A percentile compares a stretch with the other conserved stretches of the same genome.
These are phyloP conservation scores for Aureobasidium sp. DNA, from an alignment of 2,329 filamentous ascomycete genomes.

Conservation along the genomic window DNA sequence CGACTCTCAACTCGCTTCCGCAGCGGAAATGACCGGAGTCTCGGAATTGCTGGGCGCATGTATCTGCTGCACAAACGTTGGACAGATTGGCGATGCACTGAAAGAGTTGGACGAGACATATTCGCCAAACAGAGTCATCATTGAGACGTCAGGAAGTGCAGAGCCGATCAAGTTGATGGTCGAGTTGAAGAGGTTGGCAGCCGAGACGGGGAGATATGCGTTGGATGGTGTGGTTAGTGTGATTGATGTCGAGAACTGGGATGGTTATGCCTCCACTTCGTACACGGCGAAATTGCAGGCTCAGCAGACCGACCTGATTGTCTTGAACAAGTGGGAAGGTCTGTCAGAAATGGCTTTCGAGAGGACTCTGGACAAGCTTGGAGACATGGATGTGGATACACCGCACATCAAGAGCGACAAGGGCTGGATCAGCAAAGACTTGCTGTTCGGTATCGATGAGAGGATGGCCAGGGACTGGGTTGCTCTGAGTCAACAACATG, in stretches of 20 bases:
- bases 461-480: slow-evolving; percentile 53
- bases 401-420: slow-evolving; percentile 73
- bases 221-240: slow-evolving; percentile 85
- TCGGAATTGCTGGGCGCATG: slow-evolving; percentile 92
- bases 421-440: slow-evolving; percentile 66
- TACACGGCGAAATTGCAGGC: slow-evolving; percentile 86
- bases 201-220: slow-evolving; percentile 60
- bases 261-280: slow-evolving; percentile 82
- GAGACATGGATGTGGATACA: slow-evolving; percentile 70
- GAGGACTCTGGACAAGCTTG: slow-evolving; percentile 66
- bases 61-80: slow-evolving; percentile 98
- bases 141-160: slow-evolving; percentile 85
- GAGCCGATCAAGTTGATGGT: slow-evolving; percentile 78
- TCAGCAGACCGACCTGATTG: slow-evolving; percentile 78
- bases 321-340: slow-evolving; percentile 88
- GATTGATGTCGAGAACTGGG: slow-evolving; percentile 92
- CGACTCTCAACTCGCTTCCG: slow-evolving; percentile 82
- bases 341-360: slow-evolving; percentile 68
- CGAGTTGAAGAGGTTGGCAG: slow-evolving; percentile 72
- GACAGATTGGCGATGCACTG: slow-evolving; percentile 75
- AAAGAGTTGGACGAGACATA: slow-evolving; percentile 56
- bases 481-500: slow-evolving; percentile 29
- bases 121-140: slow-evolving; percentile 73
- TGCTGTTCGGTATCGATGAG: slow-evolving; percentile 83
- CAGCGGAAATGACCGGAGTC: slow-evolving; percentile 76